phyloP scores from a whole-genome alignment of 2,329 filamentous ascomycete genomes.

The Penicillium sp. region DNA sequence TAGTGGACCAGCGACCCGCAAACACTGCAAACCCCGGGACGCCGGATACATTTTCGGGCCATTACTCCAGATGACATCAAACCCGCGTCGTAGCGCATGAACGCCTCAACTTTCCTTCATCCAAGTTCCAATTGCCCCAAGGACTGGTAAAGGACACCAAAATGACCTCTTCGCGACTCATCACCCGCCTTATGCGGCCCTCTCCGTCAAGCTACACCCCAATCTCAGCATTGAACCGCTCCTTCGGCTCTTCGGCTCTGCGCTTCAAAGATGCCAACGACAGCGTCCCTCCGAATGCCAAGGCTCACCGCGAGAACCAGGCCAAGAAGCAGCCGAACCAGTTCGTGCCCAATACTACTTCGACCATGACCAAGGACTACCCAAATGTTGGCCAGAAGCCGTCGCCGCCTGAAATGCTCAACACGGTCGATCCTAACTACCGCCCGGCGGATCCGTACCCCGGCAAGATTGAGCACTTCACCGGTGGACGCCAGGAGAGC shows the following conservation, averaged over 20 bases:
- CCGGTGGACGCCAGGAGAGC: conserved; percentile 59
- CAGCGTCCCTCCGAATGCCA: conserved; percentile 52
- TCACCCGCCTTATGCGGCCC: conserved; percentile 47
- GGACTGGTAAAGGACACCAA: conserved; percentile 2
- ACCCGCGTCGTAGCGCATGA: conserved; percentile 22
- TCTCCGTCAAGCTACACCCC: conserved; percentile 22
- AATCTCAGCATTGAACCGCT: conserved; percentile 28
- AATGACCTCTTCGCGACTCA: conserved; percentile 50
- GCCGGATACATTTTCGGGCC: conserved; percentile 19
- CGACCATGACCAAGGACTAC: conserved; percentile 63
- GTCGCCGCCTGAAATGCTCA: conserved; percentile 60
- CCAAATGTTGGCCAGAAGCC: conserved; percentile 57
- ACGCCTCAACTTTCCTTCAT: conserved; percentile 5
- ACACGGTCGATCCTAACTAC: conserved; percentile 56
- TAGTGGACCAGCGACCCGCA: conserved; percentile 25
- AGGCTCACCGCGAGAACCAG: conserved; percentile 56
- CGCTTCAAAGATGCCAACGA: conserved; percentile 49
- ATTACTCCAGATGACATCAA: conserved; percentile 40
- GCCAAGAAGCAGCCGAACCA: conserved; percentile 59
- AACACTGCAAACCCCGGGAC: conserved; percentile 37
- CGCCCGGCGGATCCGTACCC: conserved; percentile 59
- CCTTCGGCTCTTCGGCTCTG: conserved; percentile 34
- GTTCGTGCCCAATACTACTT: conserved; percentile 63
- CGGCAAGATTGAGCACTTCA: conserved; percentile 64
- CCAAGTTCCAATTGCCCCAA: conserved; percentile 1